These are phyloP conservation scores for Discostella stelligeroides DNA, from an alignment of 108 stramenopile genomes.

Conservation along the genomic window DNA sequence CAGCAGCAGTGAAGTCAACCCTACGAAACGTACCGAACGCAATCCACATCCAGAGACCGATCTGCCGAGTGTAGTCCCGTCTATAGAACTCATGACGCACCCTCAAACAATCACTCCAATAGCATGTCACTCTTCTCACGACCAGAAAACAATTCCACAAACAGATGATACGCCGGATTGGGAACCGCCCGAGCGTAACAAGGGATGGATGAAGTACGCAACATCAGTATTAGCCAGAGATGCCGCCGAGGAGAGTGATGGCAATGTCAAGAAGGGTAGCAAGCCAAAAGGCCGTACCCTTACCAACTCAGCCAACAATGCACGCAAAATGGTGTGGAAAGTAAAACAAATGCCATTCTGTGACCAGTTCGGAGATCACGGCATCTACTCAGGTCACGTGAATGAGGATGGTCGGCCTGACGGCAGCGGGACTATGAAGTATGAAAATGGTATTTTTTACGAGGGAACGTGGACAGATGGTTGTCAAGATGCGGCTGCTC, in stretches of 20 bases:
- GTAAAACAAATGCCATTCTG: constrained; percentile 43
- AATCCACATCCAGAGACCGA: constrained; percentile 4
- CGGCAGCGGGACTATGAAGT: constrained; percentile 41
- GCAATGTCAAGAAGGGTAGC: constrained; percentile 3
- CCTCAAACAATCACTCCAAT: not conserved
- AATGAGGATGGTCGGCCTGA: constrained; percentile 28
- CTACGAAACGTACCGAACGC: not conserved
- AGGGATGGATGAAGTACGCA: constrained; percentile 7
- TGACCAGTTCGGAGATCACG: constrained; percentile 43
- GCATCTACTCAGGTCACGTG: constrained; percentile 37
- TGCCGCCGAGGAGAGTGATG: not conserved
- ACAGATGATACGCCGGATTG: not conserved
- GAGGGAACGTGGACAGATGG: constrained; percentile 40
- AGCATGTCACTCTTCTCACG: too few relatives aligned
- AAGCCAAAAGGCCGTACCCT: constrained; percentile 12
- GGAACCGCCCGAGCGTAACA: not conserved
- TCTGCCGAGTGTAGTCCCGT: constrained; percentile 4
- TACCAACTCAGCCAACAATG: constrained; percentile 1
- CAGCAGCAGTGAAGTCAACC: not conserved
- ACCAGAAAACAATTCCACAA: not conserved
- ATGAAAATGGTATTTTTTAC: constrained; percentile 44
- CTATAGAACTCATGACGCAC: not conserved
- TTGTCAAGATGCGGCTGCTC: constrained; percentile 42
- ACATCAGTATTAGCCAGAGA: not conserved
- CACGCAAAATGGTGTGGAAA: constrained; percentile 11